Percentiles rank a stretch among this genome's conserved stretches.
These are phyloP conservation scores for Podila minutissima DNA, from an alignment of 192 early-diverging fungal species.

Conservation along the genomic window DNA sequence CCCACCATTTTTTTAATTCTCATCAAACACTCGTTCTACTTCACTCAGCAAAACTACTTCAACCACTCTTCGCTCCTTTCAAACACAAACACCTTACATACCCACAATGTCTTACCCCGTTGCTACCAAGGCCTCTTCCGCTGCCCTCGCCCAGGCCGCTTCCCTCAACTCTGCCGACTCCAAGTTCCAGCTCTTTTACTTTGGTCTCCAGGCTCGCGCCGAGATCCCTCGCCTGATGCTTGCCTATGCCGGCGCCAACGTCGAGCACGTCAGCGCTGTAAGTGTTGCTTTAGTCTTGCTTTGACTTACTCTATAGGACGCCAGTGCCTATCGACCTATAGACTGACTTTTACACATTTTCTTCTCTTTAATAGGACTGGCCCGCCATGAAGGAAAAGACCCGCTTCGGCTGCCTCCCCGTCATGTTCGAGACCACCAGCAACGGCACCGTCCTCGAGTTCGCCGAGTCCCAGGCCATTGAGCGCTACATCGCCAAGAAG, in stretches of 20 bases:
- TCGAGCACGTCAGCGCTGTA: slow-evolving; percentile 5
- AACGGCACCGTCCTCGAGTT: slow-evolving; percentile 27
- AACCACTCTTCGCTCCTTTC: neutral
- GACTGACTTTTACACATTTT: neutral
- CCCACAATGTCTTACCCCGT: neutral
- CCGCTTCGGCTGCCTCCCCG: slow-evolving; percentile 21
- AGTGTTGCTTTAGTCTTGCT: neutral
- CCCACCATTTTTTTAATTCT: neutral
- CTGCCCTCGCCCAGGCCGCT: neutral
- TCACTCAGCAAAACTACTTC: neutral
- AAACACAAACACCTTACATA: neutral
- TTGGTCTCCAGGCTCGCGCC: slow-evolving; percentile 4
- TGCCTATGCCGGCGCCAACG: slow-evolving; percentile 7
- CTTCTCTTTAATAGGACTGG: slow-evolving; percentile 25
- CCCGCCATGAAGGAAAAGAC: slow-evolving; percentile 13
- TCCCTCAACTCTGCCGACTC: slow-evolving; percentile 2
- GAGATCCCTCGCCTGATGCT: slow-evolving; percentile 10
- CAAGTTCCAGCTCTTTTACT: slow-evolving; percentile 14
- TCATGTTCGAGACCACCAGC: slow-evolving; percentile 21
- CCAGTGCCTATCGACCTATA: neutral
- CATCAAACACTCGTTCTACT: neutral
- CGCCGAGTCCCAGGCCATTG: slow-evolving; percentile 29
- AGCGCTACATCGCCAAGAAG: slow-evolving; percentile 38
- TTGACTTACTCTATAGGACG: neutral
- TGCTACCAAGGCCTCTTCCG: slow-evolving; percentile 5